Evolutionary conservation across 2,329 filamentous ascomycete genomes (phyloP).

Genomic region (Aspergillus sp.): DNA sequence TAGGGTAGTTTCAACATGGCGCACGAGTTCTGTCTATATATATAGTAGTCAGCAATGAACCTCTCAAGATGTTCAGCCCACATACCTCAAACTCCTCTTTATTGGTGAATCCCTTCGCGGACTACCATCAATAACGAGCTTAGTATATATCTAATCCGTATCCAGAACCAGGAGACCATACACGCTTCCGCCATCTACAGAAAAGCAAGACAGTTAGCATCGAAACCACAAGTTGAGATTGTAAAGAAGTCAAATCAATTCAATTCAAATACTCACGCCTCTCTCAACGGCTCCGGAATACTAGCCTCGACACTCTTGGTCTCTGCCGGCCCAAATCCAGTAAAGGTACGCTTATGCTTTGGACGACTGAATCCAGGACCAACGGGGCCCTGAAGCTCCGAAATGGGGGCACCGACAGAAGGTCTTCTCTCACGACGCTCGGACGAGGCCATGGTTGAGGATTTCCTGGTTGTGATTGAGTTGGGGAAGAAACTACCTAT

Average conservation of each 20-base stretch:
- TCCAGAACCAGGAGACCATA: slow-evolving; percentile 27
- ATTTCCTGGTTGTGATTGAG: slow-evolving; percentile 12
- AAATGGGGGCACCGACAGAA: slow-evolving; percentile 75
- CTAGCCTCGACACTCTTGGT: slow-evolving; percentile 90
- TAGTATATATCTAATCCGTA: neutral
- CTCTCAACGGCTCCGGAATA: slow-evolving; percentile 84
- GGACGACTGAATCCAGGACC: slow-evolving; percentile 83
- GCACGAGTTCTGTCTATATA: slow-evolving; percentile 71
- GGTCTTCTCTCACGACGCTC: slow-evolving; percentile 67
- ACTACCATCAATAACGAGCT: slow-evolving; percentile 34
- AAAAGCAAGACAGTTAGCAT: neutral
- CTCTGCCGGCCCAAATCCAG: slow-evolving; percentile 82
- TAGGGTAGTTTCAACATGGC: slow-evolving; percentile 92
- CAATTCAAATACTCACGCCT: slow-evolving; percentile 70
- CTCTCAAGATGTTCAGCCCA: neutral
- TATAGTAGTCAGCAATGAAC: neutral
- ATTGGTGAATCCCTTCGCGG: slow-evolving; percentile 64
- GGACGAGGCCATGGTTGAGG: slow-evolving; percentile 3
- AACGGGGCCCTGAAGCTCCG: slow-evolving; percentile 79
- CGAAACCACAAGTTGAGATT: neutral
- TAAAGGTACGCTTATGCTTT: slow-evolving; percentile 96
- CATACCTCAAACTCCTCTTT: slow-evolving; percentile 71
- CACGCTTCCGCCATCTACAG: slow-evolving; percentile 56
- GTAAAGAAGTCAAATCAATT: neutral
- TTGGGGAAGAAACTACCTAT: neutral